phyloP scores from a whole-genome alignment of 164 flowering plant species.

The Piper longum region DNA sequence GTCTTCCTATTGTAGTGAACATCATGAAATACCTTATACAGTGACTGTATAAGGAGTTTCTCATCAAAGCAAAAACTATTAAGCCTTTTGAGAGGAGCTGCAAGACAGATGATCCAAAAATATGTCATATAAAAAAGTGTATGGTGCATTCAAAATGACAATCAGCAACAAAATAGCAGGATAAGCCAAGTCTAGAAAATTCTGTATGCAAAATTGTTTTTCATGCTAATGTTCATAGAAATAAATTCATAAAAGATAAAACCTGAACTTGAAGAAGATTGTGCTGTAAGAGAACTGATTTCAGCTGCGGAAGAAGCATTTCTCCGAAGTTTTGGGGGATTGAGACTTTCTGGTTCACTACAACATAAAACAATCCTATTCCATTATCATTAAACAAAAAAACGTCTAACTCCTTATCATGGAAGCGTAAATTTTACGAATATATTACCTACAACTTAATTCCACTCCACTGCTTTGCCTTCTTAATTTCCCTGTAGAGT shows the following conservation, averaged over 20 bases:
- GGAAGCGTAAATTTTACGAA: not conserved
- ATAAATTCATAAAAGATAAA: not conserved
- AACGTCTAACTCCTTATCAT: not conserved
- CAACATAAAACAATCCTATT: not conserved
- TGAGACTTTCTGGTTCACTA: conserved; percentile 40
- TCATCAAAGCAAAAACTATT: conserved; percentile 89
- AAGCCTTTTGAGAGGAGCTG: conserved; percentile 60
- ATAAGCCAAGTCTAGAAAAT: too few relatives aligned
- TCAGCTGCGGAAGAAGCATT: conserved; percentile 67
- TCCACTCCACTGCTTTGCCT: conserved; percentile 79
- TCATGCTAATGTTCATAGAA: too few relatives aligned
- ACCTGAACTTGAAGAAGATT: conserved; percentile 48
- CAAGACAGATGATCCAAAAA: too few relatives aligned
- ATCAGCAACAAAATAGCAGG: too few relatives aligned
- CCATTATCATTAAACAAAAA: not conserved
- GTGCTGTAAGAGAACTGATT: conserved; percentile 37
- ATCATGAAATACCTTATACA: conserved; percentile 45
- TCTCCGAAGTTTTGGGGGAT: conserved; percentile 55
- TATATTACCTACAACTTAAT: conserved; percentile 40
- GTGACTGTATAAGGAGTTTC: conserved; percentile 66
- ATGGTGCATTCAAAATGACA: too few relatives aligned
- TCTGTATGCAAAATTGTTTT: too few relatives aligned
- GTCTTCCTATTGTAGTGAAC: not conserved
- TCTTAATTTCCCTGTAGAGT: conserved; percentile 41
- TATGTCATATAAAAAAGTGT: too few relatives aligned